A percentile compares a stretch with the other conserved stretches of the same genome.
Evolutionary conservation across 257 asterid genomes (phyloP).

Genomic region (Fraxinus cuspidata): DNA sequence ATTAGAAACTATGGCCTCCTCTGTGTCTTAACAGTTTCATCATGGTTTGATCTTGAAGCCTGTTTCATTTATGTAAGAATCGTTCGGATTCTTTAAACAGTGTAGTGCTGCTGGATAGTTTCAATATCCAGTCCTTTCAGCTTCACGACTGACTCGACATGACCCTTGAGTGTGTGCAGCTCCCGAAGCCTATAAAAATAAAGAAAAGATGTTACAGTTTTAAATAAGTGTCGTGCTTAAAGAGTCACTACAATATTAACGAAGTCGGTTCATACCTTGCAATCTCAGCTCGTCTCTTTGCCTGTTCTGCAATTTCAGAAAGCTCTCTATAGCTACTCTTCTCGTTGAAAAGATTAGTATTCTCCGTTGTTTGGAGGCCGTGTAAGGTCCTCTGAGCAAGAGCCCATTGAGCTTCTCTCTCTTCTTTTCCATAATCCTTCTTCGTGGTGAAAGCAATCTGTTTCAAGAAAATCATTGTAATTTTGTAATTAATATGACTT

Average conservation of each 20-base stretch:
- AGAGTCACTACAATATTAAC: background rate
- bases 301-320: conserved; percentile 95
- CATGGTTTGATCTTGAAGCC: conserved; percentile 1
- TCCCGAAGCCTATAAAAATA: conserved; percentile 44
- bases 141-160: conserved; percentile 65
- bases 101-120: conserved; percentile 60
- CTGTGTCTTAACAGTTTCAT: background rate
- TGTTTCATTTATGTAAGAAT: conserved; percentile 3
- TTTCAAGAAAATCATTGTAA: conserved; percentile 1
- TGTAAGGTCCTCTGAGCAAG: conserved; percentile 95
- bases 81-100: conserved; percentile 32
- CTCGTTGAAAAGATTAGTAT: conserved; percentile 63
- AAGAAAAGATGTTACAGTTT: background rate
- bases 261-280: conserved; percentile 57
- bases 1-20: background rate
- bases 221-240: background rate
- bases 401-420: conserved; percentile 99
- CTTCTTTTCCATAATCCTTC: conserved; percentile 85
- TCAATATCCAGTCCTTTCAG: conserved; percentile 60
- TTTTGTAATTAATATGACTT: background rate
- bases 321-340: conserved; percentile 90
- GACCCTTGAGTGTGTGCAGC: conserved; percentile 60
- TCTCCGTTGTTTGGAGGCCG: conserved; percentile 78
- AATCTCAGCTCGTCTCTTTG: conserved; percentile 94
- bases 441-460: conserved; percentile 93